Evolutionary conservation across 345 rosid species (phyloP).

Genomic region (Trapa incisa): DNA sequence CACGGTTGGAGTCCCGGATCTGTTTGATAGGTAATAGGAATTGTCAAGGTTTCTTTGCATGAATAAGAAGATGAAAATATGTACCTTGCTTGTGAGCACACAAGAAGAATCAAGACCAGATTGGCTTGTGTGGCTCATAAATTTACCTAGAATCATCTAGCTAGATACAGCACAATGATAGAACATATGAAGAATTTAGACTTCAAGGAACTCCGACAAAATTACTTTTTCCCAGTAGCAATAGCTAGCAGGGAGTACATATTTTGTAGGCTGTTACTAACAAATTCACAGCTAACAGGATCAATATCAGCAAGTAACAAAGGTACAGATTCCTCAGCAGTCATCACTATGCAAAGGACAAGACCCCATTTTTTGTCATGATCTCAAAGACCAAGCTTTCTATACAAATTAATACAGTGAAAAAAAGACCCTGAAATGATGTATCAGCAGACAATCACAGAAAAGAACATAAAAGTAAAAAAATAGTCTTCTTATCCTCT

Average conservation of each 20-base stretch:
- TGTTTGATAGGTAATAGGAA: slow-evolving; percentile 24
- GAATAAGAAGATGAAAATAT: slow-evolving; percentile 8
- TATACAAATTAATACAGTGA: not conserved
- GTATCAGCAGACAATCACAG: not conserved
- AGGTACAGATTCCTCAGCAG: not conserved
- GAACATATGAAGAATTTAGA: not conserved
- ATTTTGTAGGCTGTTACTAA: not conserved
- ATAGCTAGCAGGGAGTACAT: not conserved
- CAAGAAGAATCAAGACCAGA: not conserved
- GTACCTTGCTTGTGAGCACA: not conserved
- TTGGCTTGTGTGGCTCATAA: not conserved
- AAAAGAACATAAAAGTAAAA: not conserved
- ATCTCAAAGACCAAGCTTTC: not conserved
- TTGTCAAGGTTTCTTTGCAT: slow-evolving; percentile 1
- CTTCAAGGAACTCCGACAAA: not conserved
- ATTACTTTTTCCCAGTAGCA: not conserved
- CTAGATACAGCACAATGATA: not conserved
- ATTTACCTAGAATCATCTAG: too few relatives aligned
- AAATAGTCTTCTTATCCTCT: not conserved
- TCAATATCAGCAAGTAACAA: not conserved
- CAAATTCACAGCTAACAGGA: not conserved
- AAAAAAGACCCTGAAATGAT: not conserved
- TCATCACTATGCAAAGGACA: too few relatives aligned
- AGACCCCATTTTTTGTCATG: too few relatives aligned
- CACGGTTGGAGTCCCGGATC: slow-evolving; percentile 95